These are phyloP conservation scores for Mycena metata DNA, from an alignment of 768 basidiomycete species.

Conservation along the genomic window DNA sequence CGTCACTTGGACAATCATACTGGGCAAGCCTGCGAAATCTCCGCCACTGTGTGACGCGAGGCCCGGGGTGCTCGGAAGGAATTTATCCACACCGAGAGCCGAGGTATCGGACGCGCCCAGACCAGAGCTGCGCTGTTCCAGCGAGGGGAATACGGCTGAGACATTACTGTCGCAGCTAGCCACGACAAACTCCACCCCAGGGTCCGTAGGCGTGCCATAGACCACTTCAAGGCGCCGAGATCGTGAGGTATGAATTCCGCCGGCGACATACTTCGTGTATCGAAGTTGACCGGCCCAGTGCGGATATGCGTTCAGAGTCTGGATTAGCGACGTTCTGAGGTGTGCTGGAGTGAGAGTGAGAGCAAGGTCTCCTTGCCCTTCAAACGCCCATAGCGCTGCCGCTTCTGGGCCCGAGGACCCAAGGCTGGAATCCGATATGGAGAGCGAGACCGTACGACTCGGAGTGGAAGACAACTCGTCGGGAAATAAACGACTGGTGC, in stretches of 20 bases:
- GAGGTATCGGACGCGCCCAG: conserved; percentile 34
- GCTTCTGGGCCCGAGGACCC: too few relatives aligned
- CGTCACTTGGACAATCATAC: conserved; percentile 52
- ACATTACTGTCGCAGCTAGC: conserved; percentile 28
- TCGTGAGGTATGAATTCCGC: conserved; percentile 42
- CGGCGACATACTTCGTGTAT: conserved; percentile 37
- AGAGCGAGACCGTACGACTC: too few relatives aligned
- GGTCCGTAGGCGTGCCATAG: conserved; percentile 44
- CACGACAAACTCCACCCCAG: conserved; percentile 48
- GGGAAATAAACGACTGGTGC: too few relatives aligned
- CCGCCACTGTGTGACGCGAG: conserved; percentile 43
- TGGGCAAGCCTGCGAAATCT: conserved; percentile 44
- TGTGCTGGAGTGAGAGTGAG: conserved; percentile 20
- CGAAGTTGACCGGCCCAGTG: conserved; percentile 50
- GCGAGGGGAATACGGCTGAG: conserved; percentile 22
- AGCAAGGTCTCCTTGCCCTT: too few relatives aligned
- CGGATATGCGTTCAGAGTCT: conserved; percentile 47
- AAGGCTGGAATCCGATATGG: too few relatives aligned
- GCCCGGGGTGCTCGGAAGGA: conserved; percentile 39
- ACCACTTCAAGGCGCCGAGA: conserved; percentile 45
- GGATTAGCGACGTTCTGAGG: conserved; percentile 33
- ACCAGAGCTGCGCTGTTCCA: conserved; percentile 32
- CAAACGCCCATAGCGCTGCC: too few relatives aligned
- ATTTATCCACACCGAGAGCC: conserved; percentile 20
- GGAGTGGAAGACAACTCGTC: too few relatives aligned